phyloP scores from a whole-genome alignment of 2,329 filamentous ascomycete species.

The Aspergillus clavatus region DNA sequence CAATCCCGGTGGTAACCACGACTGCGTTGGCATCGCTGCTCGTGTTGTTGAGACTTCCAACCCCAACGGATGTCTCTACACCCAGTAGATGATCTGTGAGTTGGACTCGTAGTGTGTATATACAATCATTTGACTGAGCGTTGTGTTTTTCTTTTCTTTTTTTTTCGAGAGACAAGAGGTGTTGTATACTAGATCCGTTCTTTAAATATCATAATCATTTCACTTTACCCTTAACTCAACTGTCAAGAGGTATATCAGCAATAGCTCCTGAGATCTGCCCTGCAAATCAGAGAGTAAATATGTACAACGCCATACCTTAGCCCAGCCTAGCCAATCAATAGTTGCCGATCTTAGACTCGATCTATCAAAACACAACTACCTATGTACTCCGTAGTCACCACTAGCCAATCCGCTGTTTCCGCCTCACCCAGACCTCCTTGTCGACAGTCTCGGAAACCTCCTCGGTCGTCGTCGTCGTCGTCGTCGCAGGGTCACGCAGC shows the following conservation, averaged over 20 bases:
- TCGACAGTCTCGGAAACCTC: constrained; percentile 9
- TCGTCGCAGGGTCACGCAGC: constrained; percentile 34
- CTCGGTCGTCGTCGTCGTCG: background rate
- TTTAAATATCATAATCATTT: background rate
- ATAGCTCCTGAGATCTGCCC: too few relatives aligned
- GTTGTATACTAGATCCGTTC: background rate
- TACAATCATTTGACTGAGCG: background rate
- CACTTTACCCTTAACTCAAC: too few relatives aligned
- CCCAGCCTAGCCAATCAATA: too few relatives aligned
- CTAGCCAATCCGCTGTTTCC: constrained; percentile 31
- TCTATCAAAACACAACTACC: too few relatives aligned
- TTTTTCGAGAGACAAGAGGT: background rate
- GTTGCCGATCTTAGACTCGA: too few relatives aligned
- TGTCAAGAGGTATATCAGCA: too few relatives aligned
- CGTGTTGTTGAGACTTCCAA: constrained; percentile 19
- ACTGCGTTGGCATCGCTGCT: constrained; percentile 33
- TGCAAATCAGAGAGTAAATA: too few relatives aligned
- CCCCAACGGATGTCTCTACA: constrained; percentile 25
- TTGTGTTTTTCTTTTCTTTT: background rate
- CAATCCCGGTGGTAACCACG: constrained; percentile 28
- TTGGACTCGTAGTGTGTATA: background rate
- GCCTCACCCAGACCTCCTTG: constrained; percentile 33
- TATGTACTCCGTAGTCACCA: too few relatives aligned
- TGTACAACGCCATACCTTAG: too few relatives aligned
- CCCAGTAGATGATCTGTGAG: constrained; percentile 13